phyloP scores from a whole-genome alignment of 352 stramenopile species.

The Pythium biforme region DNA sequence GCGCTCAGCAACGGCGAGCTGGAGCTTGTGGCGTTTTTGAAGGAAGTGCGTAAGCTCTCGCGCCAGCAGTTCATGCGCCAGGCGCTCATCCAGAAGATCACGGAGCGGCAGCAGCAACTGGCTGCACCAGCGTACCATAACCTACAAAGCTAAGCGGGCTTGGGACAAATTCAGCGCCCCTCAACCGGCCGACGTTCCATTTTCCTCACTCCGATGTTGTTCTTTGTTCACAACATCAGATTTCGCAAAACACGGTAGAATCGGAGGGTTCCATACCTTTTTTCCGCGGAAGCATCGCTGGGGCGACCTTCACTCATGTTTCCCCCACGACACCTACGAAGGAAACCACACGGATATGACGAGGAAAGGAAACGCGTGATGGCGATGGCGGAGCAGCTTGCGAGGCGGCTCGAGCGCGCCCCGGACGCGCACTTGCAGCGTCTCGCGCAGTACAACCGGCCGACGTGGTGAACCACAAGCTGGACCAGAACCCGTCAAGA shows the following conservation, averaged over 20 bases:
- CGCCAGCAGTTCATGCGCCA: slow-evolving; percentile 91
- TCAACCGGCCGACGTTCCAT: neutral
- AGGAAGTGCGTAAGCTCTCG: slow-evolving; percentile 88
- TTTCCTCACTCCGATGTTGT: neutral
- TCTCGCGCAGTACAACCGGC: slow-evolving; percentile 19
- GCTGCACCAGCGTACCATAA: slow-evolving; percentile 56
- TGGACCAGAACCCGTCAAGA: slow-evolving; percentile 37
- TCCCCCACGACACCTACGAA: neutral
- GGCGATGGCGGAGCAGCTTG: neutral
- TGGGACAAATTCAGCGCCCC: slow-evolving; percentile 6
- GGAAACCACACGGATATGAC: slow-evolving; percentile 2
- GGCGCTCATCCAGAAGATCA: slow-evolving; percentile 87
- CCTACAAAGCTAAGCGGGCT: slow-evolving; percentile 15
- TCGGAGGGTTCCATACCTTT: too few relatives aligned
- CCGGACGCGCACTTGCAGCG: slow-evolving; percentile 27
- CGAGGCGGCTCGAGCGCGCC: slow-evolving; percentile 19
- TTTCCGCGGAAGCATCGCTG: slow-evolving; percentile 3
- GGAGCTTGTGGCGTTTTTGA: slow-evolving; percentile 79
- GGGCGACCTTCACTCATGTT: slow-evolving; percentile 6
- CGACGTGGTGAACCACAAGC: slow-evolving; percentile 23
- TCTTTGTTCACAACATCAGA: neutral
- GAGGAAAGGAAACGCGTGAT: slow-evolving; percentile 7
- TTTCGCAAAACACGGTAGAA: neutral
- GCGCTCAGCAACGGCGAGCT: slow-evolving; percentile 87
- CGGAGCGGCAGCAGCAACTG: slow-evolving; percentile 69